Percentiles rank a stretch among this genome's conserved stretches.
These are phyloP conservation scores for Scalesia atractyloides DNA, from an alignment of 129 eudicot genomes.

Conservation along the genomic window DNA sequence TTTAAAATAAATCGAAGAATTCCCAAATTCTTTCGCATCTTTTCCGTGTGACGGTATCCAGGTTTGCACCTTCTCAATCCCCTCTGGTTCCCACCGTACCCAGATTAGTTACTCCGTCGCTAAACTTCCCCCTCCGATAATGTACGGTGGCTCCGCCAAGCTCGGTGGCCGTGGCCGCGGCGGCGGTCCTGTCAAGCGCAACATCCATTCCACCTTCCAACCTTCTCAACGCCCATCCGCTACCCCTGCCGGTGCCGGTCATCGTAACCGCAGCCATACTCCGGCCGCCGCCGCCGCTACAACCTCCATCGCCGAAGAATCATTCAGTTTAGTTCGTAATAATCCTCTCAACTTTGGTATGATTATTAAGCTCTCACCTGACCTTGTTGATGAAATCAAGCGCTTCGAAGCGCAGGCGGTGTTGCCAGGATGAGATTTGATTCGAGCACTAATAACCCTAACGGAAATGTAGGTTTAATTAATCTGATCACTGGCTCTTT, in stretches of 20 bases:
- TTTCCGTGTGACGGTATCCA: slow-evolving; percentile 44
- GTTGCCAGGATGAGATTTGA: slow-evolving; percentile 76
- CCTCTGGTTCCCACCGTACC: neutral
- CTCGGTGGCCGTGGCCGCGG: slow-evolving; percentile 60
- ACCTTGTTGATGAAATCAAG: slow-evolving; percentile 94
- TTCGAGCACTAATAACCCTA: slow-evolving; percentile 56
- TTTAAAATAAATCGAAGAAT: slow-evolving; percentile 26
- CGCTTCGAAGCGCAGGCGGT: slow-evolving; percentile 65
- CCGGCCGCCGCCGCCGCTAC: slow-evolving; percentile 32
- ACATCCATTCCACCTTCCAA: slow-evolving; percentile 57
- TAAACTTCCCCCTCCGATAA: slow-evolving; percentile 26
- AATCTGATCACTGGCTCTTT: slow-evolving; percentile 8
- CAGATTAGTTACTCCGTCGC: slow-evolving; percentile 29
- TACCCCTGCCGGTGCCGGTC: slow-evolving; percentile 41
- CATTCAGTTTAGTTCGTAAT: slow-evolving; percentile 65
- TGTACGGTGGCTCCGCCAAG: slow-evolving; percentile 75
- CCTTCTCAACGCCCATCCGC: slow-evolving; percentile 51
- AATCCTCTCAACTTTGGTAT: slow-evolving; percentile 74
- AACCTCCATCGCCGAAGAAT: slow-evolving; percentile 58
- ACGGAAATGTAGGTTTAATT: slow-evolving; percentile 65
- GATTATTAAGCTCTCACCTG: slow-evolving; percentile 76
- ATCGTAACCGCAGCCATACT: slow-evolving; percentile 44
- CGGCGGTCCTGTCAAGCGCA: slow-evolving; percentile 60
- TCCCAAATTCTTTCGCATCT: slow-evolving; percentile 43
- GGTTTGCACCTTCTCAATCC: slow-evolving; percentile 25